Percentiles rank a stretch among this genome's conserved stretches.
Evolutionary conservation across 805 yeast species (phyloP).

Genomic region (Suhomyces emberorum): DNA sequence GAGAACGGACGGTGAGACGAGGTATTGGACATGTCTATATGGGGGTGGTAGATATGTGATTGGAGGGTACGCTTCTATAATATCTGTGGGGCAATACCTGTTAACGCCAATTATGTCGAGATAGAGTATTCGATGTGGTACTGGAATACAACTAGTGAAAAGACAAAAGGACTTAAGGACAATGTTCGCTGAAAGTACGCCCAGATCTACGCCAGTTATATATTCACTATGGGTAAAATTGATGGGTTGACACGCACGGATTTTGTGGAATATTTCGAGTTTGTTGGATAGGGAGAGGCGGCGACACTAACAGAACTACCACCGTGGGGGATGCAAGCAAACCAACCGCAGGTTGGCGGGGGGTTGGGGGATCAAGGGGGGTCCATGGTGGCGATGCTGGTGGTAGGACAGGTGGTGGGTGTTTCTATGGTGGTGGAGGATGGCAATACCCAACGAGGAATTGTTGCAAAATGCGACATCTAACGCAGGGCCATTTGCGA

Average conservation of each 20-base stretch:
- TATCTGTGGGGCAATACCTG: too few relatives aligned
- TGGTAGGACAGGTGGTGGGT: not conserved
- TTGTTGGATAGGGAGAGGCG: not conserved
- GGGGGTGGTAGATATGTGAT: too few relatives aligned
- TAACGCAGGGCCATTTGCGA: too few relatives aligned
- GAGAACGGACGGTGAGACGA: slow-evolving; percentile 66
- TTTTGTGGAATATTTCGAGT: not conserved
- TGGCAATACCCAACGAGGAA: not conserved
- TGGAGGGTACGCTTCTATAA: too few relatives aligned
- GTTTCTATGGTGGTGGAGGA: not conserved
- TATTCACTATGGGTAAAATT: not conserved
- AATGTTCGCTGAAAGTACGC: not conserved
- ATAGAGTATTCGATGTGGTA: slow-evolving; percentile 1
- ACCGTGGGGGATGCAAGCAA: too few relatives aligned
- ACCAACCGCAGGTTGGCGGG: too few relatives aligned
- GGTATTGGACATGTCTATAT: slow-evolving; percentile 9
- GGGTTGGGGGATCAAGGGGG: not conserved
- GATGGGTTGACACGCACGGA: slow-evolving; percentile 1
- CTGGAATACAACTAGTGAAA: not conserved
- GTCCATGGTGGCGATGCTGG: not conserved
- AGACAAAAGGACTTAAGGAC: too few relatives aligned
- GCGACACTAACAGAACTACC: too few relatives aligned
- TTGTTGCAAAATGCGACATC: not conserved
- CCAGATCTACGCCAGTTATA: not conserved
- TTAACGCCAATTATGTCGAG: too few relatives aligned